These are phyloP conservation scores for Volvariella volvacea DNA, from an alignment of 1,284 basidiomycete genomes.

Conservation along the genomic window DNA sequence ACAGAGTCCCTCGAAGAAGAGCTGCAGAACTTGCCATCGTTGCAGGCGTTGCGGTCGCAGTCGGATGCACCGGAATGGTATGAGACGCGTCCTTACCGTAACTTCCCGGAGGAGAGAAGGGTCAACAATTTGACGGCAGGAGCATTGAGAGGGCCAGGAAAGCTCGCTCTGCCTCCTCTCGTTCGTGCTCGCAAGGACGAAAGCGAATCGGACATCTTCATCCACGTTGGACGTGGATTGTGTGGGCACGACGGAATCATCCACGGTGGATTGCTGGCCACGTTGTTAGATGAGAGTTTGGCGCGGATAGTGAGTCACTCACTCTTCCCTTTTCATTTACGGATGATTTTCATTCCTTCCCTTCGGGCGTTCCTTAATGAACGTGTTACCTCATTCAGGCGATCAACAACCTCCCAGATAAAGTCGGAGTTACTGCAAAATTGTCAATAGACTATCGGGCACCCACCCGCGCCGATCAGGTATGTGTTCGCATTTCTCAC, in stretches of 20 bases:
- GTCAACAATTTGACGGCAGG: slow-evolving; percentile 83
- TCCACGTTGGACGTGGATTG: slow-evolving; percentile 81
- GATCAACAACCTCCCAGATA: slow-evolving; percentile 76
- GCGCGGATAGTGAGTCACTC: slow-evolving; percentile 65
- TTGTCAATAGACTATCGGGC: slow-evolving; percentile 72
- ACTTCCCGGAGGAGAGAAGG: slow-evolving; percentile 61
- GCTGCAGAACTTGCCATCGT: slow-evolving; percentile 60
- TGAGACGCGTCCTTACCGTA: slow-evolving; percentile 71
- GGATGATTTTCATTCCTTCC: slow-evolving; percentile 22
- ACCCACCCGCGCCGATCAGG: slow-evolving; percentile 82
- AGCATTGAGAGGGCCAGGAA: slow-evolving; percentile 79
- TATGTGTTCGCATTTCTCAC: slow-evolving; percentile 17
- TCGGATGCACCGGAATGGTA: slow-evolving; percentile 59
- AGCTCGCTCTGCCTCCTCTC: slow-evolving; percentile 72
- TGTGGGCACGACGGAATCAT: slow-evolving; percentile 94
- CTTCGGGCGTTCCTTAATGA: slow-evolving; percentile 1
- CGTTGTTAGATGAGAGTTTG: slow-evolving; percentile 82
- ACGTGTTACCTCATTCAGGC: slow-evolving; percentile 41
- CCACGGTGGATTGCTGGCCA: slow-evolving; percentile 90
- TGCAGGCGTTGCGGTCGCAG: slow-evolving; percentile 43
- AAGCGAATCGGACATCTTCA: slow-evolving; percentile 58
- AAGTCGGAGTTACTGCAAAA: slow-evolving; percentile 90
- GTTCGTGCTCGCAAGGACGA: slow-evolving; percentile 75
- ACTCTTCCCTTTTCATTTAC: slow-evolving; percentile 6
- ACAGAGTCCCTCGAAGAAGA: slow-evolving; percentile 58